Conservation (phyloP, 768 basidiomycete species). For the Agrocybe pediades region DNA sequence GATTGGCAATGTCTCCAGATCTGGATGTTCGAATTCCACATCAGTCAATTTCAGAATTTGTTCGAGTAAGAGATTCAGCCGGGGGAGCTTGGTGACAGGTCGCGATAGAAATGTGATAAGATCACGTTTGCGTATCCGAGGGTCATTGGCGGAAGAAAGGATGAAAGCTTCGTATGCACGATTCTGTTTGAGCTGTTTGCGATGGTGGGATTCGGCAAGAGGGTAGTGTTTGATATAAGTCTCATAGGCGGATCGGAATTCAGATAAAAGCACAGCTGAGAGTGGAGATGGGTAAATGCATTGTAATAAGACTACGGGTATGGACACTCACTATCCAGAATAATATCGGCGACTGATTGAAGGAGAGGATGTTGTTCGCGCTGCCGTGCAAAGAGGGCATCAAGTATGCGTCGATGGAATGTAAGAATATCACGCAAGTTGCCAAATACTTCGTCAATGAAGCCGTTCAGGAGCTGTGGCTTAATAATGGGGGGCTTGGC, state of each 20-base stretch:
- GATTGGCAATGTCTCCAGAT: slow-evolving; percentile 75
- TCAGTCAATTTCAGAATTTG: slow-evolving; percentile 67
- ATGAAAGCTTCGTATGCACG: slow-evolving; percentile 67
- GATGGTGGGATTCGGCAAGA: slow-evolving; percentile 79
- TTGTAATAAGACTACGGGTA: slow-evolving; percentile 19
- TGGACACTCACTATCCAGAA: slow-evolving; percentile 69
- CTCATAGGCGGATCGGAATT: slow-evolving; percentile 72
- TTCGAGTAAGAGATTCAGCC: slow-evolving; percentile 74
- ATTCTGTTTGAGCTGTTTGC: slow-evolving; percentile 73
- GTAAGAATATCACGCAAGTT: slow-evolving; percentile 71
- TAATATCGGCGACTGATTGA: slow-evolving; percentile 80
- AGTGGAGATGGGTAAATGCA: slow-evolving; percentile 17
- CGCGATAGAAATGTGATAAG: slow-evolving; percentile 81
- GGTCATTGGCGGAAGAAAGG: slow-evolving; percentile 60
- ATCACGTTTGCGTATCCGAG: slow-evolving; percentile 73
- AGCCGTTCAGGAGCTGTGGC: slow-evolving; percentile 54
- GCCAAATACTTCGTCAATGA: slow-evolving; percentile 81
- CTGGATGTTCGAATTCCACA: slow-evolving; percentile 71
- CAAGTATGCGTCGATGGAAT: slow-evolving; percentile 71
- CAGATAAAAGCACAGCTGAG: slow-evolving; percentile 41
- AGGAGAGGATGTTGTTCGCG: slow-evolving; percentile 84
- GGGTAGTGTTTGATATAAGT: slow-evolving; percentile 89
- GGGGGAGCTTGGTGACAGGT: slow-evolving; percentile 86
- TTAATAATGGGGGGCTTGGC: slow-evolving; percentile 69
- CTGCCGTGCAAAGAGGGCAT: slow-evolving; percentile 76